Base-by-base conservation (phyloP, 805 yeast genomes). In the Wickerhamiella shivajii region DNA sequence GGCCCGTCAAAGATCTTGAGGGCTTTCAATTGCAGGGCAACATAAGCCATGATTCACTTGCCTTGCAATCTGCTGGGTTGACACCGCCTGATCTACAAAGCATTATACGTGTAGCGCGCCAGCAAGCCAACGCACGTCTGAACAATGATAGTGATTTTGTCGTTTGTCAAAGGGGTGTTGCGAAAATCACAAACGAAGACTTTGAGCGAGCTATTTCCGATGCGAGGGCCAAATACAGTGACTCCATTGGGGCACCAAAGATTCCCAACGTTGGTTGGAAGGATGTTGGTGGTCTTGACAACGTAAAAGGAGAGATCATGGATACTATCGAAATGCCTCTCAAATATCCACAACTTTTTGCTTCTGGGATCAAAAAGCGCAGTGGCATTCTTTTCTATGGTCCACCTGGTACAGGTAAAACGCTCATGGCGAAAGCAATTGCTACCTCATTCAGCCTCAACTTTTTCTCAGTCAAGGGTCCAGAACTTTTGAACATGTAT, bases 401-500 rank as follows among this genome's bases (percentile, higher is more conserved):
- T 0, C 98, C 98, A 0, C 98, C 98, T 0, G 98, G 98, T 16
- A 90, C 98, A 0, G 98, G 98, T 45, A 90, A 90, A 52, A 90
- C 98, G 0, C 62, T 90, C 18, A 63, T 90, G 39, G 98, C 98
- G 9, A 90, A 90, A 54, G 97, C 97, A 0, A 90, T 90, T 45
- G 98, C 98, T 2, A 81, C 96, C 0, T 81, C 85, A 44, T 90
- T 87, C 55, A 78, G 95, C 3, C 63, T 90, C 41, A 90, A 90
- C 54, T 90, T 90, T 55, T 85, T 90, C 56, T 79, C 93, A 44
- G 96, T 90, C 11, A 90, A 90, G 53, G 98, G 98, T 16, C 98
- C 98, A 1, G 98, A 90, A 55, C 64, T 90, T 38, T 64, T 90
- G 46, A 90, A 90, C 53, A 90, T 87, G 97, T 90, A 90, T 54